Evolutionary conservation across 1,284 basidiomycete species (phyloP), one percentile per base, ranked within the genome.

Genomic region (Testicularia cyperi): DNA sequence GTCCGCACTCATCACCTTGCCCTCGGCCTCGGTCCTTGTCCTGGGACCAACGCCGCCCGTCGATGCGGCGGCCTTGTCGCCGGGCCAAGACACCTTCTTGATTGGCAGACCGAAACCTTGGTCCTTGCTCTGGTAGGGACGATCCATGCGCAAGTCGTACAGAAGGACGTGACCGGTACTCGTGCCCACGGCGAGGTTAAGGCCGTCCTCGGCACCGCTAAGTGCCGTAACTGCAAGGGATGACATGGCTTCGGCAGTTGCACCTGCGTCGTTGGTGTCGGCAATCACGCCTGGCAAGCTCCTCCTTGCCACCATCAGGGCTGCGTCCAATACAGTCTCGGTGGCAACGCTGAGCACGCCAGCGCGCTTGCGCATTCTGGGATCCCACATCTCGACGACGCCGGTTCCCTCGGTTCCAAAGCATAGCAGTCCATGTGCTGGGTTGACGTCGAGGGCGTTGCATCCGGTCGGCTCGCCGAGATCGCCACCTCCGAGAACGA

Each of bases 41-140:
- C 90, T 88, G 1, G 88, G 86, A 79, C 92, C 88, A 34, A 84
- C 80, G 20, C 68, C 60, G 41, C 81, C 55, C 2, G 60, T 54
- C 5, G 56, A 38, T 12, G 67, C 35, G 14, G 57, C 46, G 83
- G 10, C 88, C 86, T 48, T 47, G 53, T 70, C 90, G 65, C 92
- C 88, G 20, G 96, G 84, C 95, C 95, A 99, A 24, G 82, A 78
- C 2, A 98, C 83, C 43, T 83, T 87, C 74, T 88, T 88, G 36
- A 99, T 83, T 0, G 92, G 88, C 30, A 98, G 79, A 2, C 94
- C 92, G 70, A 98, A 98, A 1, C 95, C 95, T 78, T 98, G 94
- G 75, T 99, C 95, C 75, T 99, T 98, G 52, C 85, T 79, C 3
- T 89, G 89, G 65, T 89, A 92, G 8, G 90, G 87, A 19, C 82